A percentile compares a stretch with the other conserved stretches of the same genome.
Evolutionary conservation across 306 rosid genomes (phyloP).

Genomic region (Fragaria vesca): DNA sequence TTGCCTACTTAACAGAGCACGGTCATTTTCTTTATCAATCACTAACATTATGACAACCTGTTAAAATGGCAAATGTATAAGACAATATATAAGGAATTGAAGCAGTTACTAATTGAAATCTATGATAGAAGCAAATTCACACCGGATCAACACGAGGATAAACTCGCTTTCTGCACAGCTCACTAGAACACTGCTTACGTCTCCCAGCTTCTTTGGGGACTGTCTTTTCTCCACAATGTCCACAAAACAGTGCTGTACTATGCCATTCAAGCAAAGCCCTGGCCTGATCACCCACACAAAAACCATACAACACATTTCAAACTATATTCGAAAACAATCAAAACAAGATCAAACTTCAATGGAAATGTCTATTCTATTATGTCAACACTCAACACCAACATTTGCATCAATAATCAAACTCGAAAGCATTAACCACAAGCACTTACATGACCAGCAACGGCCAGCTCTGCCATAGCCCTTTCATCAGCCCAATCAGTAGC

Average conservation of each 20-base stretch:
- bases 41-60: slow-evolving; percentile 95
- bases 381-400: background rate
- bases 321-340: background rate
- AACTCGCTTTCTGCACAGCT: slow-evolving; percentile 64
- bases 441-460: slow-evolving; percentile 93
- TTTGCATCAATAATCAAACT: background rate
- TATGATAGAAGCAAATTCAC: slow-evolving; percentile 19
- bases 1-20: slow-evolving; percentile 66
- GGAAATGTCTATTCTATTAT: background rate
- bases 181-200: slow-evolving; percentile 75
- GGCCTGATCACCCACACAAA: slow-evolving; percentile 52
- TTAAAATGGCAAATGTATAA: slow-evolving; percentile 15
- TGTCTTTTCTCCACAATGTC: slow-evolving; percentile 79
- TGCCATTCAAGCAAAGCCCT: slow-evolving; percentile 93
- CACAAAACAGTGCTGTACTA: slow-evolving; percentile 65
- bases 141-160: slow-evolving; percentile 97
- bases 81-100: slow-evolving; percentile 2
- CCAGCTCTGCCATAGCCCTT: slow-evolving; percentile 59
- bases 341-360: background rate
- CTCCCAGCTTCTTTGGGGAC: slow-evolving; percentile 75
- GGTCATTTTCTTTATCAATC: slow-evolving; percentile 73
- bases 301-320: slow-evolving; percentile 9
- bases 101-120: slow-evolving; percentile 9
- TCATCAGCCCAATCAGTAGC: slow-evolving; percentile 81
- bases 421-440: background rate